Conservation (phyloP, 106 monocot genomes). For the Hemerocallis citrina region DNA sequence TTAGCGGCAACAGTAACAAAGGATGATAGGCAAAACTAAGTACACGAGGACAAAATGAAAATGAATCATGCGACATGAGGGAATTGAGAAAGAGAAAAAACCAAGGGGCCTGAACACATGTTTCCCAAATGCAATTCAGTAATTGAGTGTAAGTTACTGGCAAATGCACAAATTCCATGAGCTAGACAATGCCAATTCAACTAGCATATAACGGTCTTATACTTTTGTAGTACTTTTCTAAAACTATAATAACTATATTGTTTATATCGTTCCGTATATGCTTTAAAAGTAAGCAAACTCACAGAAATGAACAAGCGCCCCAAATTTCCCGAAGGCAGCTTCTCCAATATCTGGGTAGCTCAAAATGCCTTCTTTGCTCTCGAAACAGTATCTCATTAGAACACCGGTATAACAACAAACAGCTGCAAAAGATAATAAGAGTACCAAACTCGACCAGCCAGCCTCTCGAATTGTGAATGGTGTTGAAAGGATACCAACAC, state of each 20-base stretch:
- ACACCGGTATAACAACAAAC: slow-evolving; percentile 88
- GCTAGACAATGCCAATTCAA: too few species aligned
- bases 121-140: too few species aligned
- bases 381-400: slow-evolving; percentile 88
- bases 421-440: slow-evolving; percentile 60
- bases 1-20: too few species aligned
- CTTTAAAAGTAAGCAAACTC: slow-evolving; percentile 29
- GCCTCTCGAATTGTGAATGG: slow-evolving; percentile 83
- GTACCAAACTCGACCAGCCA: slow-evolving; percentile 74
- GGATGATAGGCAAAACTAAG: too few species aligned
- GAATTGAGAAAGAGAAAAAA: too few species aligned
- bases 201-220: too few species aligned
- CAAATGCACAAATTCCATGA: too few species aligned
- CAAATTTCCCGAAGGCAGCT: slow-evolving; percentile 91
- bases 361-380: slow-evolving; percentile 80
- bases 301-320: slow-evolving; percentile 83
- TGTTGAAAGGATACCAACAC: slow-evolving; percentile 85
- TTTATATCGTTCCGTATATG: neutral
- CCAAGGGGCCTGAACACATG: too few species aligned
- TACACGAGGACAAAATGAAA: too few species aligned
- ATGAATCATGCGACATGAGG: too few species aligned
- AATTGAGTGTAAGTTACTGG: too few species aligned
- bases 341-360: slow-evolving; percentile 95
- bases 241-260: neutral
- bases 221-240: neutral